Base-by-base conservation (phyloP, 2,329 filamentous ascomycete genomes). In the Zymoseptoria passerinii region DNA sequence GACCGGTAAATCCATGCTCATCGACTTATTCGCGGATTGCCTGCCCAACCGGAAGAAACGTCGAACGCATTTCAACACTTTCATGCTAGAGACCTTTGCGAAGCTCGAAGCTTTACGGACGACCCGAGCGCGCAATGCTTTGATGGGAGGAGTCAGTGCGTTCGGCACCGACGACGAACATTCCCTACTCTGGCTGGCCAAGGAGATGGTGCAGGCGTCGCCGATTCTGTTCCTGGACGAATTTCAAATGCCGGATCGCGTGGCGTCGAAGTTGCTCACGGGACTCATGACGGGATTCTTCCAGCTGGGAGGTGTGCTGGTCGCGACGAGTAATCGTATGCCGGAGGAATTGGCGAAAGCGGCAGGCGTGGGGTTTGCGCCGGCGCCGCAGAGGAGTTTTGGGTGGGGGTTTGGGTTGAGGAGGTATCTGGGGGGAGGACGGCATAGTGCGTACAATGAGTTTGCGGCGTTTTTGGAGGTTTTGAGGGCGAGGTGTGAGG, bases 51-150 rank as follows among this genome's bases (percentile, higher is more conserved):
- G 79, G 50, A 85, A 84, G 67, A 92, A 92, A 75, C 79, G 81
- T 65, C 78, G 88, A 60, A 91, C 87, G 84, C 89, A 92, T 69
- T 94, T 91, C 74, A 90, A 90, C 70, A 90, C 87, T 0, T 94
- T 94, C 67, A 94, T 94, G 87, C 77, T 92, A 8, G 85, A 92
- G 64, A 85, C 83, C 0, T 80, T 92, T 52, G 86, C 88, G 0
- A 84, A 85, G 54, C 77, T 94, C 0, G 89, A 92, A 66, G 76
- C 80, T 10, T 80, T 88, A 50, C 78, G 89, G 3, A 72, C 73
- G 28, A 71, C 66, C 65, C 70, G 75, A 8, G 58, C 56, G 18
- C 51, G 49, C 35, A 57, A 51, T 9, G 35, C 35, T 44, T 44
- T 44, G 9, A 7, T 16, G 10, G 23, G 16, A 1, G 59, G 53